Base-by-base conservation (phyloP, 306 rosid species). In the Pterocarpus santalinus region DNA sequence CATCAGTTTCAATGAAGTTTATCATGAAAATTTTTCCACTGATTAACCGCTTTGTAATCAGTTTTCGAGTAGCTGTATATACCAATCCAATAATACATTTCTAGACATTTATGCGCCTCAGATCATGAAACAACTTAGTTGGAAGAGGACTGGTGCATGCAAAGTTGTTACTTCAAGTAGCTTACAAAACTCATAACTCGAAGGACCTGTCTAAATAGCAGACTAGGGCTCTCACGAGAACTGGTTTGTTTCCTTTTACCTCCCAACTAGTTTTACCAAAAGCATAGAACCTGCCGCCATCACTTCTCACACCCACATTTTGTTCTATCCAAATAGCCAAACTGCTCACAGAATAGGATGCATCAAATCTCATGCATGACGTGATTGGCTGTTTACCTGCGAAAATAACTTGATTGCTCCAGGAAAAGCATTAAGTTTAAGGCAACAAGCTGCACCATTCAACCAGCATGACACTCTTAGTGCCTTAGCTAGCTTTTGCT, bases 361-460 rank as follows among this genome's bases (percentile, higher is more conserved):
- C 65, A 76, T 62, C 30, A 66, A 73, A 41, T 58, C 63, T 52
- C 39, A 70, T 22, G 44, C 22, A 56, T 46, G 73, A 55, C 33
- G 51, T 55, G 66, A 44, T 69, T 74, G 78, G 35, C n/a, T 43
- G 46, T 71, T 85, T 78, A 92, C 97, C 90, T 90, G 85, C 33
- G 94, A 86, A 77, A 92, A 90, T 52, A 92, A 65, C 65, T 77
- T 86, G 73, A 89, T 83, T 77, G 94, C 93, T 85, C 76, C 90
- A 46, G 69, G 77, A 85, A 85, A 86, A 71, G 90, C 91, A 69
- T 75, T 63, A 76, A 92, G 87, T 85, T 92, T 90, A 78, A 92
- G 91, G 85, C 87, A 79, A 81, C 93, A 92, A 36, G 94, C 92
- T 62, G 92, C 94, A 80, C 90, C 85, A 44, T 92, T 92, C 89